These are phyloP conservation scores for Nannizziopsis barbatae DNA, from an alignment of 2,329 filamentous ascomycete species.

Conservation along the genomic window DNA sequence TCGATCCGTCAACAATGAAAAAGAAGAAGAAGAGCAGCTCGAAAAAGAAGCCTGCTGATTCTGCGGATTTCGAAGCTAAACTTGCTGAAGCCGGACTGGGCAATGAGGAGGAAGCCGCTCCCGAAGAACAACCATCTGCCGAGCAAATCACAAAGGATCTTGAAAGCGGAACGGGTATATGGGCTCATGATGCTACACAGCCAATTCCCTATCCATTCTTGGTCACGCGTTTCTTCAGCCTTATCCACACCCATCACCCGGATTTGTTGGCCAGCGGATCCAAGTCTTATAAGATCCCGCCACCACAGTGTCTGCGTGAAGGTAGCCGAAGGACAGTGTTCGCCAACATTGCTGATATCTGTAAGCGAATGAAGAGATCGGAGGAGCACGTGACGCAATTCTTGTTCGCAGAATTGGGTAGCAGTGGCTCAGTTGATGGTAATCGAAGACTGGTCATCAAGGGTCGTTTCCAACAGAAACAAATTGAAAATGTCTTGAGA, in stretches of 20 bases:
- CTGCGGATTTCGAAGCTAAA: conserved; percentile 57
- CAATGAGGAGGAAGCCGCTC: conserved; percentile 48
- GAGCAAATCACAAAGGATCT: conserved; percentile 56
- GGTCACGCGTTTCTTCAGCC: conserved; percentile 83
- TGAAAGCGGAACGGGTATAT: conserved; percentile 80
- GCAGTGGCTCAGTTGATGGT: conserved; percentile 88
- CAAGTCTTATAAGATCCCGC: conserved; percentile 98
- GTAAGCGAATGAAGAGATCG: conserved; percentile 97
- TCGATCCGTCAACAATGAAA: conserved; percentile 57
- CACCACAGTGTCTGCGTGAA: conserved; percentile 96
- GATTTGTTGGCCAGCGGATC: conserved; percentile 80
- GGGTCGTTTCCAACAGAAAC: conserved; percentile 99
- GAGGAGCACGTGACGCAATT: conserved; percentile 97
- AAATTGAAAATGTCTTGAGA: conserved; percentile 92
- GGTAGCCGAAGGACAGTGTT: conserved; percentile 99
- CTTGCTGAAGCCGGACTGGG: conserved; percentile 50
- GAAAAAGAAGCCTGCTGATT: conserved; percentile 44
- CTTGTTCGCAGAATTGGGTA: conserved; percentile 96
- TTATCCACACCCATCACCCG: conserved; percentile 90
- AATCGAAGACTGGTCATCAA: conserved; percentile 92
- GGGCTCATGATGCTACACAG: conserved; percentile 67
- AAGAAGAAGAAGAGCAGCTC: conserved; percentile 75
- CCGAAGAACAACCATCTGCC: conserved; percentile 45
- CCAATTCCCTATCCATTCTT: conserved; percentile 76
- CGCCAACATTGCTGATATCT: conserved; percentile 96